Evolutionary conservation across 768 basidiomycete genomes (phyloP).

Genomic region (Coprinopsis strossmayeri): DNA sequence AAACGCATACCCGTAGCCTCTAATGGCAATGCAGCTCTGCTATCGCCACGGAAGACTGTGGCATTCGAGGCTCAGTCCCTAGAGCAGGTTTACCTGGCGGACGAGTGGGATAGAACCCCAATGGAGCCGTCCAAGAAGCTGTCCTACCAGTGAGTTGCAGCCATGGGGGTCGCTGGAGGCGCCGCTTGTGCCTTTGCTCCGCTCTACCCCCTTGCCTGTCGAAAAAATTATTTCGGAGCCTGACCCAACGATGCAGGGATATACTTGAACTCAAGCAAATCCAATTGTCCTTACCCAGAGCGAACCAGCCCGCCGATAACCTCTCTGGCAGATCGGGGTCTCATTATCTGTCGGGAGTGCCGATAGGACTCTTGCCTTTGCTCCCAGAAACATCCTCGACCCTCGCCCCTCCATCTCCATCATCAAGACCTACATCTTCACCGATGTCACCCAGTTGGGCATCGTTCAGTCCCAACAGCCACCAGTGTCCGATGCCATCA

Average conservation of each 20-base stretch:
- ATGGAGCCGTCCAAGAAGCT: conserved; percentile 55
- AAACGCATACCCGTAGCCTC: neutral
- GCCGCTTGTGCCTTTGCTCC: neutral
- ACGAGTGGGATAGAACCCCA: conserved; percentile 79
- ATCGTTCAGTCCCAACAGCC: conserved; percentile 4
- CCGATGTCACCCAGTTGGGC: conserved; percentile 1
- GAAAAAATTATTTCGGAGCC: conserved; percentile 6
- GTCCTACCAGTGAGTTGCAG: conserved; percentile 56
- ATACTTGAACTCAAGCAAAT: conserved; percentile 66
- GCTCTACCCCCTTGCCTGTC: conserved; percentile 8
- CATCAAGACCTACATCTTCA: conserved; percentile 7
- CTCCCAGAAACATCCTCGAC: conserved; percentile 22
- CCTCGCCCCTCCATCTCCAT: conserved; percentile 8
- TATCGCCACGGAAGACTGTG: conserved; percentile 43
- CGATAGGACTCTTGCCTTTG: conserved; percentile 59
- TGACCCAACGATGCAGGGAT: conserved; percentile 32
- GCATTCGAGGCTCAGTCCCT: conserved; percentile 45
- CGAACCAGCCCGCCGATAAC: conserved; percentile 42
- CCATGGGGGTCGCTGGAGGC: conserved; percentile 1
- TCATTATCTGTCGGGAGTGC: conserved; percentile 46
- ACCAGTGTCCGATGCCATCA: conserved; percentile 3
- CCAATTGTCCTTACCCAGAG: conserved; percentile 54
- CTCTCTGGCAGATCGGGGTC: conserved; percentile 31
- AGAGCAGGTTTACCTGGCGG: conserved; percentile 58
- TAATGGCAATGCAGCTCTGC: too few species aligned